Percentiles rank a stretch among this genome's conserved stretches.
Evolutionary conservation across 2,329 filamentous ascomycete genomes (phyloP).

Genomic region (Coleophoma eucalyptorum): DNA sequence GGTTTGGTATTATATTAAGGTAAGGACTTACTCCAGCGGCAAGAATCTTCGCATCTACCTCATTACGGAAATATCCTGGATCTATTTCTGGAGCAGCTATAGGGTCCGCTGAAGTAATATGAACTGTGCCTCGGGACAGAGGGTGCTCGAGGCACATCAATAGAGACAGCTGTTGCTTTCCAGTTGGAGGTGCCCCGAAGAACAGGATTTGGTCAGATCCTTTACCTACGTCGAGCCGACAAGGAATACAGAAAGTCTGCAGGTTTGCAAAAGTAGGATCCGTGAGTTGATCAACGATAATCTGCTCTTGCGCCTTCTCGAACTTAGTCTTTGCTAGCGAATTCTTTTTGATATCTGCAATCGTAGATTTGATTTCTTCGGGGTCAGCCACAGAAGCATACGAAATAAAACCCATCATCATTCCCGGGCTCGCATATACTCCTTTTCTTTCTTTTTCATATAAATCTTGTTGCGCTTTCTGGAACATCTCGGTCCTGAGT

Average conservation of each 20-base stretch:
- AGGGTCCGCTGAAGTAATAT: constrained; percentile 32
- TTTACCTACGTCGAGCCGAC: not conserved
- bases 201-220: not conserved
- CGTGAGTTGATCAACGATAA: constrained; percentile 1
- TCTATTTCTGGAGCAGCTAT: constrained; percentile 32
- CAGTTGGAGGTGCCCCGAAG: not conserved
- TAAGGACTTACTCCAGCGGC: constrained; percentile 24
- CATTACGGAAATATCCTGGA: constrained; percentile 35
- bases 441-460: constrained; percentile 4
- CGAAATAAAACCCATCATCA: constrained; percentile 6
- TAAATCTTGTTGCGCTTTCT: not conserved
- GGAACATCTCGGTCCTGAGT: not conserved
- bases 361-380: not conserved
- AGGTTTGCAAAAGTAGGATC: constrained; percentile 4
- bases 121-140: constrained; percentile 34
- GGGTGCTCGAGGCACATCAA: constrained; percentile 29
- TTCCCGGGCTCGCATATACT: constrained; percentile 1
- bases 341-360: not conserved
- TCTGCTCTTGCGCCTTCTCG: constrained; percentile 4
- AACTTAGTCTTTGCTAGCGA: constrained; percentile 1
- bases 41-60: constrained; percentile 33
- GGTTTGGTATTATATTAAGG: constrained; percentile 26
- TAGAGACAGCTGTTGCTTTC: constrained; percentile 7
- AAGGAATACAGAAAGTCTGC: constrained; percentile 3
- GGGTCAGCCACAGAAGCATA: constrained; percentile 3